Evolutionary conservation across 2,329 filamentous ascomycete genomes (phyloP), one percentile per base, ranked within the genome.

Genomic region (Colletotrichum viniferum): DNA sequence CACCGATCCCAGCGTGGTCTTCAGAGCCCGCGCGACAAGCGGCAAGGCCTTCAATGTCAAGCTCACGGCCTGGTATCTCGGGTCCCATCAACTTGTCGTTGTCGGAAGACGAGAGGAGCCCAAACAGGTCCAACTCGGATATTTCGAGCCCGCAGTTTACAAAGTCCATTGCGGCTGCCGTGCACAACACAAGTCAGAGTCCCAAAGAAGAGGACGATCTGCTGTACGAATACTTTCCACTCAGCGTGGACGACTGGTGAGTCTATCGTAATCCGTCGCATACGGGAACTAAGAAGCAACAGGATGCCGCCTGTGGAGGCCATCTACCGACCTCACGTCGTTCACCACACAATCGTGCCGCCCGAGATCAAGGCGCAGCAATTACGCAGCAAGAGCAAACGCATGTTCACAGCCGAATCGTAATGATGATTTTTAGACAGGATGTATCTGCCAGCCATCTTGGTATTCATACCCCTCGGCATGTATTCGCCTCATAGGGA

Each of bases 171-270:
- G 77, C 82, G 7, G 79, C 80, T 12, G 80, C 81, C 3, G 84
- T 81, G 6, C 83, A 85, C 26, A 84, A 84, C 68, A 78, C 81
- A 61, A 88, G 88, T 78, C 89, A 91, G 81, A 93, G 93, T 81
- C 89, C 94, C 38, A 85, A 92, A 78, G 95, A 98, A 79, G 94
- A 93, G 79, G 93, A 93, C 1, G 96, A 98, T 84, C 87, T 96
- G 78, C 87, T 98, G 21, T 98, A 98, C 82, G 96, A 98, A 85
- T 98, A 98, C 82, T 98, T 98, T 78, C 96, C 96, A 0, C 88
- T 98, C 18, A 96, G 94, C 64, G 86, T 98, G 74, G 96, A 98
- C 82, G 96, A 98, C 81, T 98, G 94, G 94, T 91, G 83, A 80
- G 85, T 81, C 8, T 38, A 2, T 26, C 10, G 21, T n/a, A 18